Evolutionary conservation across 495 filamentous ascomycete genomes (phyloP).

Genomic region (Tuber magnatum): DNA sequence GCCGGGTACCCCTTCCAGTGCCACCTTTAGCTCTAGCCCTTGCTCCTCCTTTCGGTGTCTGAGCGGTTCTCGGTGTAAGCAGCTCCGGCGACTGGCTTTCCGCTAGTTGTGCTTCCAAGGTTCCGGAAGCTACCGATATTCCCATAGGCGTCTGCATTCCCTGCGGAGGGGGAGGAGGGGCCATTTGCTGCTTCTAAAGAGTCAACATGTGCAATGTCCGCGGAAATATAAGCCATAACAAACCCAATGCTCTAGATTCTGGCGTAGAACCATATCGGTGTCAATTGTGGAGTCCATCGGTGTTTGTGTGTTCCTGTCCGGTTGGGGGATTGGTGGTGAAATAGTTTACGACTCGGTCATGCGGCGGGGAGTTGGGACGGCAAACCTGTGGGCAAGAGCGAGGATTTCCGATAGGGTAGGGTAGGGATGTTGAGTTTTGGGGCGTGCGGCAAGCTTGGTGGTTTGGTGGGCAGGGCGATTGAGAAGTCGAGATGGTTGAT

Average conservation of each 20-base stretch:
- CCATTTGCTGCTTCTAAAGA: conserved; percentile 14
- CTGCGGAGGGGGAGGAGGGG: conserved; percentile 9
- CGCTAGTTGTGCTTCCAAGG: neutral
- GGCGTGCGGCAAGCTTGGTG: neutral
- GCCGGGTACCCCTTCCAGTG: conserved; percentile 17
- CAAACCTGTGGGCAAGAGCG: neutral
- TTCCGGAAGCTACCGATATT: conserved; percentile 1
- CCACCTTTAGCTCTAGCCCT: conserved; percentile 10
- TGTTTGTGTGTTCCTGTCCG: neutral
- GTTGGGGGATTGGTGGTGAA: neutral
- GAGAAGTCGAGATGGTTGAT: conserved; percentile 1
- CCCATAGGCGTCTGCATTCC: conserved; percentile 1
- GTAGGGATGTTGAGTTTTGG: neutral
- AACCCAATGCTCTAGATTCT: conserved; percentile 27
- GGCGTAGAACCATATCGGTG: conserved; percentile 32
- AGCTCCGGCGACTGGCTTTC: conserved; percentile 17
- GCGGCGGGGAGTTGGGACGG: neutral
- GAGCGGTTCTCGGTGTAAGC: conserved; percentile 13
- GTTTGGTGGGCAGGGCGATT: neutral
- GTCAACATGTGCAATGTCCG: conserved; percentile 15
- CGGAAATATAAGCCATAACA: neutral
- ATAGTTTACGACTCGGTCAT: neutral
- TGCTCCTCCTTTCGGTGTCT: conserved; percentile 18
- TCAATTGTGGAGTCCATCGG: conserved; percentile 12
- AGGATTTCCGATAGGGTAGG: neutral